Conservation (phyloP, 23 red algal species). For the Gracilaria gracilis region DNA sequence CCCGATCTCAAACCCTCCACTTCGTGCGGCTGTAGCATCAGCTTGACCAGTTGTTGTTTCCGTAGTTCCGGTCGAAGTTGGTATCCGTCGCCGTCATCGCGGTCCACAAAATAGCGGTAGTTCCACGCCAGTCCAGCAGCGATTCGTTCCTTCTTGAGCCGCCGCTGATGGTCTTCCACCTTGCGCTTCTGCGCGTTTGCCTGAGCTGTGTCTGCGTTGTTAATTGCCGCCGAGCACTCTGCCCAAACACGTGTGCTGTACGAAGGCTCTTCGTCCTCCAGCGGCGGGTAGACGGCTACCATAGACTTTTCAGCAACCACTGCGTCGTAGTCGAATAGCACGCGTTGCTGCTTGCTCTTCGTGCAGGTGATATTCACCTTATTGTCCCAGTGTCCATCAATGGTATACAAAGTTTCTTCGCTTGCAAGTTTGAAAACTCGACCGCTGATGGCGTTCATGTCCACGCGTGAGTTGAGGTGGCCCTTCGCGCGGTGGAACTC, state of each 20-base stretch:
- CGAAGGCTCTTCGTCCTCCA: conserved; percentile 61
- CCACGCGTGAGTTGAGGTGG: conserved; percentile 54
- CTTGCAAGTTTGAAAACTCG: conserved; percentile 56
- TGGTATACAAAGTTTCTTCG: conserved; percentile 69
- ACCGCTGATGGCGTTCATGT: conserved; percentile 84
- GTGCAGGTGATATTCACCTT: conserved; percentile 74
- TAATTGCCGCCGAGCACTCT: conserved; percentile 77
- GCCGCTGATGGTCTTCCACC: conserved; percentile 89
- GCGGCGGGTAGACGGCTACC: conserved; percentile 72
- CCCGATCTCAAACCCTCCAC: conserved; percentile 56
- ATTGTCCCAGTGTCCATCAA: conserved; percentile 92
- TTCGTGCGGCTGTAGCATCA: conserved; percentile 20
- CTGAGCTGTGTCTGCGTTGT: conserved; percentile 49
- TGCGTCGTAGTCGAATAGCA: conserved; percentile 86
- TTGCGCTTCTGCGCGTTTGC: conserved; percentile 85
- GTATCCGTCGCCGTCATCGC: conserved; percentile 63
- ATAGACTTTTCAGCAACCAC: conserved; percentile 72
- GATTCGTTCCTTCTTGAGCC: conserved; percentile 64
- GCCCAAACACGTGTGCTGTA: conserved; percentile 84
- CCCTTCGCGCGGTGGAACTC: conserved; percentile 82
- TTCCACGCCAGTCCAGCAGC: conserved; percentile 62
- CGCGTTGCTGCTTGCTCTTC: conserved; percentile 35
- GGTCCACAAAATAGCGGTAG: conserved; percentile 74
- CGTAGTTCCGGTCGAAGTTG: conserved; percentile 42
- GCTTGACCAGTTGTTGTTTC: conserved; percentile 33